Evolutionary conservation across 2,329 filamentous ascomycete genomes (phyloP).

Genomic region (Ustilaginoidea virens): DNA sequence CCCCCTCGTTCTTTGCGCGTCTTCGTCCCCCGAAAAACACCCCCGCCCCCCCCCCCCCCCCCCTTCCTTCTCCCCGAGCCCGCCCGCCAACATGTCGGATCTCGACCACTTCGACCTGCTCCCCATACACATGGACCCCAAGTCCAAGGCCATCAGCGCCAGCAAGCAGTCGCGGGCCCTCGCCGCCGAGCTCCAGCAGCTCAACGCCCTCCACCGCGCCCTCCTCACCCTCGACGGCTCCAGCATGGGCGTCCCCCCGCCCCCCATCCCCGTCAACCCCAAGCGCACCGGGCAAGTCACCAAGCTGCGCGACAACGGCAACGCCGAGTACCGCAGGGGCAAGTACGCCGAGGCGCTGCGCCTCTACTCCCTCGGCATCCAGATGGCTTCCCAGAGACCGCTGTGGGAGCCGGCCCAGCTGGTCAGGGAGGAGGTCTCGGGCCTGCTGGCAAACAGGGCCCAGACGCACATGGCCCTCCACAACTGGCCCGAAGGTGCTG

Average conservation of each 20-base stretch:
- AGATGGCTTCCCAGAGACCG: slow-evolving; percentile 74
- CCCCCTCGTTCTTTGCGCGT: too few species aligned
- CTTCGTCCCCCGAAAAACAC: too few species aligned
- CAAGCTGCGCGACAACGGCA: slow-evolving; percentile 83
- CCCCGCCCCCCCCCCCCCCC: too few species aligned
- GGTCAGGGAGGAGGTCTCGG: slow-evolving; percentile 69
- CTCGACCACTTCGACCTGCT: slow-evolving; percentile 66
- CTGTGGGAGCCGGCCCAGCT: slow-evolving; percentile 77
- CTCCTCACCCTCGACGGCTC: slow-evolving; percentile 42
- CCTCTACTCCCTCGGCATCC: slow-evolving; percentile 71
- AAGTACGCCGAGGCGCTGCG: slow-evolving; percentile 60
- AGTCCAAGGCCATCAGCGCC: slow-evolving; percentile 56
- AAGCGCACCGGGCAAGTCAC: slow-evolving; percentile 77
- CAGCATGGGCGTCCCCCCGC: slow-evolving; percentile 56
- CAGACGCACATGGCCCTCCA: slow-evolving; percentile 77
- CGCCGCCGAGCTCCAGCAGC: slow-evolving; percentile 48
- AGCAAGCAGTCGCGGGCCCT: slow-evolving; percentile 34
- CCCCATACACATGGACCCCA: slow-evolving; percentile 66
- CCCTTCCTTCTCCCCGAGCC: too few species aligned
- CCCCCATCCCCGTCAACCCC: slow-evolving; percentile 81
- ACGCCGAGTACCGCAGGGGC: slow-evolving; percentile 66
- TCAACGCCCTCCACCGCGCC: slow-evolving; percentile 66
- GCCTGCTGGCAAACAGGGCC: slow-evolving; percentile 71
- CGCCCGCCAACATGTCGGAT: slow-evolving; percentile 31
- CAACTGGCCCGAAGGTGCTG: slow-evolving; percentile 71